Base-by-base conservation (phyloP, 192 early-diverging fungal genomes). In the Mortierella antarctica region DNA sequence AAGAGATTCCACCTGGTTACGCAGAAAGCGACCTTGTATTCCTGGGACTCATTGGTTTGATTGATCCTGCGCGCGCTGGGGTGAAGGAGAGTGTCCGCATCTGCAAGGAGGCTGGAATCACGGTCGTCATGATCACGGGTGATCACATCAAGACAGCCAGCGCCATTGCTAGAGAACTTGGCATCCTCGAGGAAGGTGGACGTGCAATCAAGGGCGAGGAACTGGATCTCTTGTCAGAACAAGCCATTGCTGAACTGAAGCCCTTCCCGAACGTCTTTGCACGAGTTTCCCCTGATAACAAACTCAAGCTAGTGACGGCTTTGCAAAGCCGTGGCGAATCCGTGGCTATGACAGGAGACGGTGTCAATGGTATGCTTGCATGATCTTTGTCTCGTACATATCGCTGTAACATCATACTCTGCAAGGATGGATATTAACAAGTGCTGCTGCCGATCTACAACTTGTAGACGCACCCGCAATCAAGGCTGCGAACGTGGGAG, bases 181-280 rank as follows among this genome's bases (percentile, higher is more conserved):
- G 89, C 11, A 85, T 88, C 49, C 84, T 97, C 54, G 78, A 89
- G 14, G 94, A 94, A 18, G 82, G 82, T 71, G 77, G 84, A 71
- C 92, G 94, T 23, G 91, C 92, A 49, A 96, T 98, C 76, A 90
- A 91, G 44, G 97, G 95, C 14, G 90, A 88, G 40, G 96, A 99
- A 79, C 81, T 99, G 15, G 96, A 97, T 63, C 77, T 97, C 42
- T 80, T 98, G 20, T 97, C 96, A 0, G 96, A 97, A 59, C 95
- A 97, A 63, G 92, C 91, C 8, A 91, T 96, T 42, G 85, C 90
- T 7, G 85, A 89, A 52, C 84, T 97, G 46, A 82, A 88, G 14
- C 94, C 95, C 12, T 96, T 99, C 82, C 97, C 97, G 7, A 91
- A 91, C 39, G 97, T 99, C 4, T 96, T 99, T 92, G 97, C 97